phyloP scores from a whole-genome alignment of 495 filamentous ascomycete genomes.

The Echria macrotheca region DNA sequence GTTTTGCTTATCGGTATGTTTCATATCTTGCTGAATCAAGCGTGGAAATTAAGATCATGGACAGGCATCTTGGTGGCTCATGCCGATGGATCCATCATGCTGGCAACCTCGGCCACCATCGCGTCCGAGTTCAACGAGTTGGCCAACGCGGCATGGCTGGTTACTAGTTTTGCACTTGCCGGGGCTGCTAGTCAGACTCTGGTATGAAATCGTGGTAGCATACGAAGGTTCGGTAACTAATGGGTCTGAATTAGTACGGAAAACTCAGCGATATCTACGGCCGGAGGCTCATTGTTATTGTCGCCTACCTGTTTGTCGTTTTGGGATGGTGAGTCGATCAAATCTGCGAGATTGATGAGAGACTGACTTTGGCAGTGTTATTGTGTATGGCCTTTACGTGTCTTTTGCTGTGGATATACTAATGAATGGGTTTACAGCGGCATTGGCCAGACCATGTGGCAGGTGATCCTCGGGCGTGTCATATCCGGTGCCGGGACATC shows the following conservation, averaged over 20 bases:
- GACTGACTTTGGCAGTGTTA: slow-evolving; percentile 21
- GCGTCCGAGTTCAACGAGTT: slow-evolving; percentile 62
- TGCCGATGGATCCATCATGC: slow-evolving; percentile 55
- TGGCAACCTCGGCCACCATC: slow-evolving; percentile 57
- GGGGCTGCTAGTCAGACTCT: slow-evolving; percentile 54
- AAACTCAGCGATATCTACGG: slow-evolving; percentile 50
- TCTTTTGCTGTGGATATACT: too few species aligned
- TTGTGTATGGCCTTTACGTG: too few species aligned
- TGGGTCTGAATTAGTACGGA: slow-evolving; percentile 33
- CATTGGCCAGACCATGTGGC: slow-evolving; percentile 43
- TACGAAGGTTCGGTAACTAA: neutral
- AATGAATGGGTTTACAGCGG: slow-evolving; percentile 37
- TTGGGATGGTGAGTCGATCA: slow-evolving; percentile 40
- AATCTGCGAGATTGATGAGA: too few species aligned
- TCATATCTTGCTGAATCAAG: too few species aligned
- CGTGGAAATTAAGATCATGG: neutral
- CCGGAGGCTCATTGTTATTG: slow-evolving; percentile 36
- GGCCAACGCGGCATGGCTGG: slow-evolving; percentile 59
- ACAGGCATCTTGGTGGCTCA: slow-evolving; percentile 61
- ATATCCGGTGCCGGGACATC: slow-evolving; percentile 57
- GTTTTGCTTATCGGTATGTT: slow-evolving; percentile 27
- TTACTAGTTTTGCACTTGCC: slow-evolving; percentile 58
- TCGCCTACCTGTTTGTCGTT: slow-evolving; percentile 39
- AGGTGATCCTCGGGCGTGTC: slow-evolving; percentile 52
- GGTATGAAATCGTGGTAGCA: slow-evolving; percentile 21